A percentile compares a stretch with the other conserved stretches of the same genome.
Evolutionary conservation across 2,329 filamentous ascomycete genomes (phyloP).

Genomic region (Zymoseptoria brevis): DNA sequence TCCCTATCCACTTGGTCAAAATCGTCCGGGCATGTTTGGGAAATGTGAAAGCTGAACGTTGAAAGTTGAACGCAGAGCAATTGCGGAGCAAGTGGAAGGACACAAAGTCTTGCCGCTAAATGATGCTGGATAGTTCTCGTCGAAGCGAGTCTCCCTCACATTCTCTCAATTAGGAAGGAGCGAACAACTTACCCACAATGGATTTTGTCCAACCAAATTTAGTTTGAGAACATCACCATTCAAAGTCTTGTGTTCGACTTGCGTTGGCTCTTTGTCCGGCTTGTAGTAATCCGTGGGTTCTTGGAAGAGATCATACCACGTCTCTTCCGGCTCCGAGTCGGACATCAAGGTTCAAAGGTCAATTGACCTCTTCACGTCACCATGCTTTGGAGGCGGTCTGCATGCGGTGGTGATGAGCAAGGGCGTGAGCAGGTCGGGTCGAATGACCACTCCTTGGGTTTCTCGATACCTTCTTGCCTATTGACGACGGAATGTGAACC

Average conservation of each 20-base stretch:
- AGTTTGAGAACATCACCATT: slow-evolving; percentile 60
- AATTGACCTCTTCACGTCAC: background rate
- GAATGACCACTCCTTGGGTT: background rate
- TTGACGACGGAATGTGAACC: background rate
- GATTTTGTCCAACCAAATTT: slow-evolving; percentile 77
- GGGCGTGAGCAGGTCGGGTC: background rate
- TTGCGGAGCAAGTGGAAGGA: too few species aligned
- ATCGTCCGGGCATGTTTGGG: too few species aligned
- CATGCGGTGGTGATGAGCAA: background rate
- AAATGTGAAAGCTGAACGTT: too few species aligned
- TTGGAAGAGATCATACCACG: slow-evolving; percentile 55
- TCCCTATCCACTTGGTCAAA: slow-evolving; percentile 41
- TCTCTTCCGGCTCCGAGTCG: slow-evolving; percentile 27
- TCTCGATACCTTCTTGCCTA: background rate
- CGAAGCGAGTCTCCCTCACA: too few species aligned
- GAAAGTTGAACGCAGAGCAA: too few species aligned
- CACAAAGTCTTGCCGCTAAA: too few species aligned
- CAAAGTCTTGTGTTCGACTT: slow-evolving; percentile 61
- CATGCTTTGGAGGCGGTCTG: background rate
- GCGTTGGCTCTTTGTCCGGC: slow-evolving; percentile 66
- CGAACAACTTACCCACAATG: slow-evolving; percentile 58
- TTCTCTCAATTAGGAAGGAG: background rate
- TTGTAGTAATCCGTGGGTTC: slow-evolving; percentile 77
- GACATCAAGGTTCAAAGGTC: slow-evolving; percentile 12
- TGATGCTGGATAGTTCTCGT: too few species aligned